Evolutionary conservation across 2,329 filamentous ascomycete genomes (phyloP), one percentile per base, ranked within the genome.

Genomic region (Septoria petroselini): DNA sequence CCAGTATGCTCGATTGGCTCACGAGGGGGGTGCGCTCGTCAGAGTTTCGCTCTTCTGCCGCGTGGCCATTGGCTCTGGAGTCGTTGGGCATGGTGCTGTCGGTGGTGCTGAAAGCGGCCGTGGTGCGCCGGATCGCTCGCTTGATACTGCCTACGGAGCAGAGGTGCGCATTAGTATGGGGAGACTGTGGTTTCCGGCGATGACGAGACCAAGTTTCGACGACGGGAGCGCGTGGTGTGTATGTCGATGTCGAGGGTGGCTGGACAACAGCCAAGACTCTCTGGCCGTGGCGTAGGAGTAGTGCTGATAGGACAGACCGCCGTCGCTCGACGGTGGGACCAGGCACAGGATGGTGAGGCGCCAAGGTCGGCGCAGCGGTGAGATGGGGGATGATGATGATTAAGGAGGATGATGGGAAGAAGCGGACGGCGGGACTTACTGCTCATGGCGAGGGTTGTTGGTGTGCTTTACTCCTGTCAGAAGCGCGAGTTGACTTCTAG

Each of bases 21-120:
- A 64, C 53, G 41, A 65, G 61, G 17, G 64, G 61, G 7, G 64
- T 64, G 48, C 51, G 57, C 55, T 66, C 63, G 45, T 60, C 50
- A 37, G 57, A 41, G 15, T 52, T 48, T 41, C 33, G 31, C n/a
- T 48, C 41, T 21, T 50, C 48, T 41, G 25, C 43, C 12, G 48
- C 43, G 23, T 50, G 45, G 50, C 57, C 57, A 55, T 59, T 59
- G 43, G 50, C 42, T 39, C 53, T 38, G 12, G 48, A 27, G 35
- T 55, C 52, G 39, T 35, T 37, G 30, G 54, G 35, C 15, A 40
- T 57, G 45, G 45, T 41, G 41, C 18, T 47, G 42, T 39, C 43
- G 47, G 29, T 37, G 44, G 33, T 49, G 50, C 39, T 57, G 41
- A 51, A 37, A 34, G 51, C 35, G 55, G 58, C 58, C 48, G 41